These are phyloP conservation scores for Phytophthora constricta DNA, from an alignment of 352 stramenopile species.

Conservation along the genomic window DNA sequence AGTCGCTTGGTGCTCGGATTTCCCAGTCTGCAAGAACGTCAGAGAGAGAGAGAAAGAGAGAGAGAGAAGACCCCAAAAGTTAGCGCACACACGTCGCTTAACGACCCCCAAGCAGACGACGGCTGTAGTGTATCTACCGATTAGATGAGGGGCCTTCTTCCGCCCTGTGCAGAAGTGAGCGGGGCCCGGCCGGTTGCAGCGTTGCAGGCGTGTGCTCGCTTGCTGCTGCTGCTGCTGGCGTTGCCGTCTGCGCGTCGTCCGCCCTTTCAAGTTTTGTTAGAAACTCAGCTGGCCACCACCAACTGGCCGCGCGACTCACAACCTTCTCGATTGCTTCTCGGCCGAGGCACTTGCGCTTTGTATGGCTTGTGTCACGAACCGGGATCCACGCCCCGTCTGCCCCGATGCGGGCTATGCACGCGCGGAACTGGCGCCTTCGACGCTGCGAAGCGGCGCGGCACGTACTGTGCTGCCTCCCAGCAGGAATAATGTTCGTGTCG, in stretches of 20 bases:
- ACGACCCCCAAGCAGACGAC: conserved; percentile 1
- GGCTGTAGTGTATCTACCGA: conserved; percentile 32
- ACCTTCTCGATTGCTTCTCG: conserved; percentile 25
- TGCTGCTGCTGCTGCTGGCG: neutral
- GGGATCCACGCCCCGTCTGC: neutral
- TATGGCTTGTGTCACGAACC: conserved; percentile 14
- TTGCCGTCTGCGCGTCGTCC: conserved; percentile 22
- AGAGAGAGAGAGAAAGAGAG: conserved; percentile 9
- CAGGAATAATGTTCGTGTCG: neutral
- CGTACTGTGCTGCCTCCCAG: neutral
- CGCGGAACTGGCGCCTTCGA: conserved; percentile 3
- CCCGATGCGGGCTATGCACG: neutral
- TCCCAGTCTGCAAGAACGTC: conserved; percentile 16
- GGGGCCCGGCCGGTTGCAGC: conserved; percentile 18
- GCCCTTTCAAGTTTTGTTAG: conserved; percentile 35
- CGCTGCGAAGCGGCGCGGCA: neutral
- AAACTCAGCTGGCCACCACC: conserved; percentile 17
- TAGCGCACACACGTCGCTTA: conserved; percentile 17
- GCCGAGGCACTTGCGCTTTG: conserved; percentile 29
- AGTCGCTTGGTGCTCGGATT: neutral
- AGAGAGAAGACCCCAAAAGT: conserved; percentile 4
- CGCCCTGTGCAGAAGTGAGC: conserved; percentile 17
- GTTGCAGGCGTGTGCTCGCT: conserved; percentile 23
- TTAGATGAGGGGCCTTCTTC: conserved; percentile 31
- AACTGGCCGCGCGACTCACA: conserved; percentile 13